These are phyloP conservation scores for Choanephora cucurbitarum DNA, from an alignment of 371 early-diverging fungal genomes.

Conservation along the genomic window DNA sequence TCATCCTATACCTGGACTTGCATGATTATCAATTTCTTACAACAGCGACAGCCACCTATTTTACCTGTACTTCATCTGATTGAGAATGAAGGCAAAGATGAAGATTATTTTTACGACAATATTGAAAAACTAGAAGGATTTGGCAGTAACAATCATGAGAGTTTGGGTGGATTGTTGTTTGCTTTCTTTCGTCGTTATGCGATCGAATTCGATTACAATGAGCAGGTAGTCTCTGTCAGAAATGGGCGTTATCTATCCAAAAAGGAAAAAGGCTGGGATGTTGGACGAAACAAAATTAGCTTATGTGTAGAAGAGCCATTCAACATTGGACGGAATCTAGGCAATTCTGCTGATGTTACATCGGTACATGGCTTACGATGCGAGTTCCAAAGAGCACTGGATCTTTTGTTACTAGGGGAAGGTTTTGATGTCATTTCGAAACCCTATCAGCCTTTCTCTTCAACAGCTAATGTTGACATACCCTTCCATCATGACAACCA, in stretches of 20 bases:
- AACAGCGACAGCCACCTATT: slow-evolving; percentile 64
- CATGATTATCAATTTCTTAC: slow-evolving; percentile 30
- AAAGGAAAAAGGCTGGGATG: slow-evolving; percentile 80
- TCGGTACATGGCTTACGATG: slow-evolving; percentile 73
- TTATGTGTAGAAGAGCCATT: slow-evolving; percentile 92
- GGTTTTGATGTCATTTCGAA: slow-evolving; percentile 15
- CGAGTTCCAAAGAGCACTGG: slow-evolving; percentile 78
- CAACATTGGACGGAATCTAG: slow-evolving; percentile 80
- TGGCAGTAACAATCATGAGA: slow-evolving; percentile 70
- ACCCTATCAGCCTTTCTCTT: slow-evolving; percentile 13
- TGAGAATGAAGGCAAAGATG: slow-evolving; percentile 12
- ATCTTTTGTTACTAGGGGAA: slow-evolving; percentile 31
- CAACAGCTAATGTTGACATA: slow-evolving; percentile 11
- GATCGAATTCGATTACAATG: slow-evolving; percentile 79
- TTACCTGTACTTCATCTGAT: slow-evolving; percentile 82
- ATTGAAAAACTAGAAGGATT: slow-evolving; percentile 61
- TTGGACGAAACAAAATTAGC: slow-evolving; percentile 51
- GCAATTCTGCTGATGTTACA: slow-evolving; percentile 82
- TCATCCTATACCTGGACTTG: slow-evolving; percentile 66
- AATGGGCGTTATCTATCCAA: slow-evolving; percentile 77
- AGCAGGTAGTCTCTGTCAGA: slow-evolving; percentile 81
- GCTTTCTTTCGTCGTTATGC: slow-evolving; percentile 85
- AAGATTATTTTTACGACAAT: slow-evolving; percentile 64
- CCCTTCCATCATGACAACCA: slow-evolving; percentile 1
- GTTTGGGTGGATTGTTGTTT: slow-evolving; percentile 81